Evolutionary conservation across 2,329 filamentous ascomycete species (phyloP).

Genomic region (Fusarium robinianum): DNA sequence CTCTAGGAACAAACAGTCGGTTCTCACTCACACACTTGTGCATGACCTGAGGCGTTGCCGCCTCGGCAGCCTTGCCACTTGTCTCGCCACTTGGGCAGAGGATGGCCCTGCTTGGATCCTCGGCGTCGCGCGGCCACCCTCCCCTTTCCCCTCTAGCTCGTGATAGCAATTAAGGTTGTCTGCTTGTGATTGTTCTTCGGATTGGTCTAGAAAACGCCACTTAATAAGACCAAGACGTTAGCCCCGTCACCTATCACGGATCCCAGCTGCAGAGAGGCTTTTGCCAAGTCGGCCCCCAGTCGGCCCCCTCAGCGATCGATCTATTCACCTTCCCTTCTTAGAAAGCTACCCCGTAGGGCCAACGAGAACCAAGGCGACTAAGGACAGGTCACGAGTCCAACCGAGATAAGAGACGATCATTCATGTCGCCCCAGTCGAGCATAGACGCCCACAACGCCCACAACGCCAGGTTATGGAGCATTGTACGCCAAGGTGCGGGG

Average conservation of each 20-base stretch:
- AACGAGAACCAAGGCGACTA: conserved; percentile 5
- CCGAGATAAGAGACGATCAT: conserved; percentile 25
- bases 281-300: conserved; percentile 22
- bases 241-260: background rate
- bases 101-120: too few relatives aligned
- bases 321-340: conserved; percentile 30
- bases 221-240: conserved; percentile 7
- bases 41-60: background rate
- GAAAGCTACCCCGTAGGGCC: conserved; percentile 23
- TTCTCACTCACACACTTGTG: too few relatives aligned
- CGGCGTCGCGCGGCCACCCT: too few relatives aligned
- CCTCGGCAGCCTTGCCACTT: background rate
- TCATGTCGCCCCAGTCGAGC: background rate
- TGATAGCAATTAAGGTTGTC: conserved; percentile 29
- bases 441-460: background rate
- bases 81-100: background rate
- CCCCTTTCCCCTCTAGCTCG: background rate
- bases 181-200: conserved; percentile 6
- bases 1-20: too few relatives aligned
- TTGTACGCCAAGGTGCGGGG: conserved; percentile 26
- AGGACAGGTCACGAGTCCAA: conserved; percentile 25
- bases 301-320: conserved; percentile 18
- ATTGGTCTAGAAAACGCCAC: conserved; percentile 13
- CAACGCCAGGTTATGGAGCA: too few relatives aligned
- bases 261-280: background rate